Evolutionary conservation across 768 basidiomycete genomes (phyloP), one percentile per base, ranked within the genome.

Genomic region (Lentinus brumalis): DNA sequence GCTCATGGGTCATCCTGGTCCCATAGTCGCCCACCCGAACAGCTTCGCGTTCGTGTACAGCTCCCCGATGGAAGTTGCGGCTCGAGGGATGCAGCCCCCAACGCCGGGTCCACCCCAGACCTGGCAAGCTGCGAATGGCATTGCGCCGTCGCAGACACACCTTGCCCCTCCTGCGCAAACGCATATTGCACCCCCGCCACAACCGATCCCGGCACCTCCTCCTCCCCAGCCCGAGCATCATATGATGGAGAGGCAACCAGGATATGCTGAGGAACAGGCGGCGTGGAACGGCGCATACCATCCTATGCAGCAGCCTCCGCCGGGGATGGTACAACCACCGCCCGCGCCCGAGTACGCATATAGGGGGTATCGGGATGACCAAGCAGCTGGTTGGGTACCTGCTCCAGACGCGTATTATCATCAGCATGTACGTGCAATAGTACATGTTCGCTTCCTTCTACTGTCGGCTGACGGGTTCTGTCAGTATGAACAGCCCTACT

Each of bases 111-210:
- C 84, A 8, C 81, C 86, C 5, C 87, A 85, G 60, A 77, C 85
- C 16, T 89, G 89, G 88, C 87, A 88, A 67, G 78, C 81, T 7
- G 73, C 86, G 5, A 80, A 77, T 45, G 81, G 79, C 26, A 86
- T 91, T 42, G 81, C 85, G 0, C 87, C 88, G 7, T 82, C 86
- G 55, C 88, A 89, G 65, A 83, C 86, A 0, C 88, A 83, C 65
- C 71, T 85, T 5, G 64, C 60, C 16, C 65, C 65, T 44, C 64
- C 64, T 6, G 62, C 64, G 15, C 65, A 64, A 1, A 60, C 49
- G 16, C 46, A 16, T 18, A 10, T 26, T 18, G 46, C 46, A 12
- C 54, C 57, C 16, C 56, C 53, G 7, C 51, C 50, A 31, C 59
- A 53, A 8, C 47, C 55, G 29, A 14, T 30, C 46, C 46, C 60